phyloP scores from a whole-genome alignment of 495 filamentous ascomycete genomes.

The Talaromyces trachyspermus region DNA sequence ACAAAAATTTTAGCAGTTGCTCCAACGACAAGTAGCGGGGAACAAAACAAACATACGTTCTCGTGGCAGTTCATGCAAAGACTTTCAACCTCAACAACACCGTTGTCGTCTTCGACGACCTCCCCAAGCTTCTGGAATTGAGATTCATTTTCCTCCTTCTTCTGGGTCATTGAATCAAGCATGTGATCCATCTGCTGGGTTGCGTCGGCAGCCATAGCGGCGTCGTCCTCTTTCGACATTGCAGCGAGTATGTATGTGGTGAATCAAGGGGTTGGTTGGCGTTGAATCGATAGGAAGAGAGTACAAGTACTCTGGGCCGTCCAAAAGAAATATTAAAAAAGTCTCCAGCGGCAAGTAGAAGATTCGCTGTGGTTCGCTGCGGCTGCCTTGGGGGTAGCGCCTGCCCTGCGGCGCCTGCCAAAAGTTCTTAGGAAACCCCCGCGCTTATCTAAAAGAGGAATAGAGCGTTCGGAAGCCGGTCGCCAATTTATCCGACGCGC shows the following conservation, averaged over 20 bases:
- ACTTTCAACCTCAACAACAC: slow-evolving; percentile 48
- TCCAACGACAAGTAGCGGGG: neutral
- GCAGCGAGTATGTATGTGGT: too few relatives aligned
- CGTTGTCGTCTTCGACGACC: slow-evolving; percentile 39
- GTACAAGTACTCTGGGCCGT: too few relatives aligned
- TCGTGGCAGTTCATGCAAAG: slow-evolving; percentile 84
- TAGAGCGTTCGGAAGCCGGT: neutral
- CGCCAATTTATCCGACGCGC: slow-evolving; percentile 8
- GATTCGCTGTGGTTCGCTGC: slow-evolving; percentile 32
- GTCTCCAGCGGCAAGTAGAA: slow-evolving; percentile 23
- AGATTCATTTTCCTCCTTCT: slow-evolving; percentile 14
- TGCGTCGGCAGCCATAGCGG: slow-evolving; percentile 9
- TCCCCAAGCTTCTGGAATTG: slow-evolving; percentile 40
- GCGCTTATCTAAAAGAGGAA: slow-evolving; percentile 8
- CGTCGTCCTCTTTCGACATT: slow-evolving; percentile 27
- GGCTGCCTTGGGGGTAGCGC: slow-evolving; percentile 21
- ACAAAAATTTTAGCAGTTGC: too few relatives aligned
- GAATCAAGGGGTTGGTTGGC: too few relatives aligned
- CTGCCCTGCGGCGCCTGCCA: neutral
- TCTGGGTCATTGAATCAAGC: slow-evolving; percentile 7
- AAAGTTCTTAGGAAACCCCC: slow-evolving; percentile 6
- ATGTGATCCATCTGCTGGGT: slow-evolving; percentile 11
- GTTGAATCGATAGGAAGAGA: too few relatives aligned
- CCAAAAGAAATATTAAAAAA: slow-evolving; percentile 18
- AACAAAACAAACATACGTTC: slow-evolving; percentile 51